A percentile compares a stretch with the other conserved stretches of the same genome.
Evolutionary conservation across 331 rosid genomes (phyloP).

Genomic region (Malus hybrid): DNA sequence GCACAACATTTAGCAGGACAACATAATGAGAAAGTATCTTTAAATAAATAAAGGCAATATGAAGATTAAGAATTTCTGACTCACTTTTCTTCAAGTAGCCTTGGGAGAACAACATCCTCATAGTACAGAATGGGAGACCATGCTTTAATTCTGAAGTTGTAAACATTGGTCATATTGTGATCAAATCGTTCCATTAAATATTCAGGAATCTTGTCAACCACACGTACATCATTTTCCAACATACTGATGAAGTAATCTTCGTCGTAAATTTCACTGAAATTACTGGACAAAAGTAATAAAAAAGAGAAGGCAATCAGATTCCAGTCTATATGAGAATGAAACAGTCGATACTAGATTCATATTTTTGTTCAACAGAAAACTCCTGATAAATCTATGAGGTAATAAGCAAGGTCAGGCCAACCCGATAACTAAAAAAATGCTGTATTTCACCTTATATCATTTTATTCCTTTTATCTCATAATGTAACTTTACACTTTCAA

Average conservation of each 20-base stretch:
- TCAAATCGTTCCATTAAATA: slow-evolving; percentile 95
- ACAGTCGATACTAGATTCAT: too few species aligned
- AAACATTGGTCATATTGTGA: slow-evolving; percentile 79
- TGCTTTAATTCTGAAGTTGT: slow-evolving; percentile 96
- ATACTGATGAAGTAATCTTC: slow-evolving; percentile 62
- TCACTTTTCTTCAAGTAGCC: slow-evolving; percentile 93
- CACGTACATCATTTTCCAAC: slow-evolving; percentile 75
- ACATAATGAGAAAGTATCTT: not conserved
- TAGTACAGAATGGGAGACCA: slow-evolving; percentile 88
- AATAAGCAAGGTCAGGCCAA: not conserved
- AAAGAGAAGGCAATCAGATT: slow-evolving; percentile 25
- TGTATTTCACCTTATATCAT: not conserved
- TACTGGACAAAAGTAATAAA: slow-evolving; percentile 44
- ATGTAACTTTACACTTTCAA: not conserved
- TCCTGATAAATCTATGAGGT: not conserved
- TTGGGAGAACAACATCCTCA: slow-evolving; percentile 77
- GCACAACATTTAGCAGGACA: not conserved
- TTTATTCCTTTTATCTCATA: not conserved
- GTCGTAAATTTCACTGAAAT: slow-evolving; percentile 83
- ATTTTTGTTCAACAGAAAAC: not conserved
- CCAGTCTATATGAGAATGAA: slow-evolving; percentile 6
- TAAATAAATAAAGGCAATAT: not conserved
- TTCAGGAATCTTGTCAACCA: slow-evolving; percentile 77
- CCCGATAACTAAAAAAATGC: not conserved
- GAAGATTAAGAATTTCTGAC: slow-evolving; percentile 11